phyloP scores from a whole-genome alignment of 345 rosid species.

The Eucalyptus cloeziana region DNA sequence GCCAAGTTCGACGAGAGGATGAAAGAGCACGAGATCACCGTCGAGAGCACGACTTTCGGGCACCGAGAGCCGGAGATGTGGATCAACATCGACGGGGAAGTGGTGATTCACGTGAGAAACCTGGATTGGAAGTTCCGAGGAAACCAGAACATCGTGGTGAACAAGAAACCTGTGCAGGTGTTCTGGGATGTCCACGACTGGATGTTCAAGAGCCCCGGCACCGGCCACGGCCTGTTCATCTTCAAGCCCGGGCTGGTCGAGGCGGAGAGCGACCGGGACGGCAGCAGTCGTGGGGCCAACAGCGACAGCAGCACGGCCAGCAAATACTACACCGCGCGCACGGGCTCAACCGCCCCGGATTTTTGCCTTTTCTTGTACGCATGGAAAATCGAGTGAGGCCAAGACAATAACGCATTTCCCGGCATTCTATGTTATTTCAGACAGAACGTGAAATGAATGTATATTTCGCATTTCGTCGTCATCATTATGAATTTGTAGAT shows the following conservation, averaged over 20 bases:
- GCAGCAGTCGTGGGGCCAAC: slow-evolving; percentile 24
- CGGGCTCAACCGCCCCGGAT: slow-evolving; percentile 25
- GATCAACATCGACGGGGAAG: slow-evolving; percentile 84
- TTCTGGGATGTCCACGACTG: slow-evolving; percentile 96
- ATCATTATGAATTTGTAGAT: background rate
- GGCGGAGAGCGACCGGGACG: slow-evolving; percentile 42
- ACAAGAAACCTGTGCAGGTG: slow-evolving; percentile 63
- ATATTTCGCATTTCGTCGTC: background rate
- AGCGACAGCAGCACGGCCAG: slow-evolving; percentile 53
- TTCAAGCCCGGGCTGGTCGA: slow-evolving; percentile 69
- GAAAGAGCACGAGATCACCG: slow-evolving; percentile 71
- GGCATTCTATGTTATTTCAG: background rate
- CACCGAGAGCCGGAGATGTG: slow-evolving; percentile 83
- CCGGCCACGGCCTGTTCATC: slow-evolving; percentile 68
- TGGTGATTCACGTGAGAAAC: slow-evolving; percentile 63
- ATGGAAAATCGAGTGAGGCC: slow-evolving; percentile 62
- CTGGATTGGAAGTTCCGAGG: slow-evolving; percentile 97
- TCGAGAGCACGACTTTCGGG: slow-evolving; percentile 54
- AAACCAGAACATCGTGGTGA: slow-evolving; percentile 75
- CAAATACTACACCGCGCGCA: slow-evolving; percentile 43
- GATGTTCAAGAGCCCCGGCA: slow-evolving; percentile 55
- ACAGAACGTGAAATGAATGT: background rate
- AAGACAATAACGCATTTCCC: slow-evolving; percentile 14
- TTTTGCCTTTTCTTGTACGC: slow-evolving; percentile 84
- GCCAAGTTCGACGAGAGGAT: slow-evolving; percentile 59